Evolutionary conservation across 2,329 filamentous ascomycete genomes (phyloP).

Genomic region (Aspergillus caelatus): DNA sequence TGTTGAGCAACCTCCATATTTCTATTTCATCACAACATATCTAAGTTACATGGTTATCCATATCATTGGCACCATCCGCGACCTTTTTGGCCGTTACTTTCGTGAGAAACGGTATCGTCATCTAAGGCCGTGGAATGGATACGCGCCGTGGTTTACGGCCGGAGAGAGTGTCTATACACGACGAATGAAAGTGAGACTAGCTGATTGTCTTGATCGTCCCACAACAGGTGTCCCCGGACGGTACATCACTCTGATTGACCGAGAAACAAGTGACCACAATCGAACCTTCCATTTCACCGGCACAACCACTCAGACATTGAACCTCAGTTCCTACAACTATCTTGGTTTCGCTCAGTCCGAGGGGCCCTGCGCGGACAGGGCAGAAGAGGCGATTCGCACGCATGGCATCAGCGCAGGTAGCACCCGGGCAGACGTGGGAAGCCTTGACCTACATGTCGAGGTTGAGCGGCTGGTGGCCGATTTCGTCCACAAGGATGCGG

Average conservation of each 20-base stretch:
- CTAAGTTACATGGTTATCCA: constrained; percentile 97
- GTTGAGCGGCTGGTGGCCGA: constrained; percentile 86
- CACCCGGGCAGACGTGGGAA: constrained; percentile 80
- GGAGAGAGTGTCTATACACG: constrained; percentile 99
- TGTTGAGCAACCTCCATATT: constrained; percentile 95
- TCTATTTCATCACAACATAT: constrained; percentile 95
- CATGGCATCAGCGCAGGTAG: constrained; percentile 84
- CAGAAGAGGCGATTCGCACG: constrained; percentile 52
- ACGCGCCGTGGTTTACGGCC: constrained; percentile 93
- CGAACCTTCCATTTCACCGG: constrained; percentile 85
- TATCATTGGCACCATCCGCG: constrained; percentile 88
- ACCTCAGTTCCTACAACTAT: constrained; percentile 99
- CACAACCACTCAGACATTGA: constrained; percentile 89
- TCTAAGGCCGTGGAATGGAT: constrained; percentile 80
- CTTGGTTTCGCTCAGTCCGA: constrained; percentile 97
- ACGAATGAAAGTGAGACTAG: constrained; percentile 88
- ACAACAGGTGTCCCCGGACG: constrained; percentile 92
- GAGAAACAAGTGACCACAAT: constrained; percentile 89
- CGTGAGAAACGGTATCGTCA: constrained; percentile 83
- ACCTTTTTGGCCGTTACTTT: constrained; percentile 97
- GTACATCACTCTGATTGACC: constrained; percentile 90
- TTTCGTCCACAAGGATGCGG: constrained; percentile 90
- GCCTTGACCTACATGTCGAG: constrained; percentile 81
- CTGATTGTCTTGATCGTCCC: constrained; percentile 93
- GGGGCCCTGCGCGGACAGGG: constrained; percentile 90